Evolutionary conservation across 441 rosid genomes (phyloP).

Genomic region (Jatropha multifida): DNA sequence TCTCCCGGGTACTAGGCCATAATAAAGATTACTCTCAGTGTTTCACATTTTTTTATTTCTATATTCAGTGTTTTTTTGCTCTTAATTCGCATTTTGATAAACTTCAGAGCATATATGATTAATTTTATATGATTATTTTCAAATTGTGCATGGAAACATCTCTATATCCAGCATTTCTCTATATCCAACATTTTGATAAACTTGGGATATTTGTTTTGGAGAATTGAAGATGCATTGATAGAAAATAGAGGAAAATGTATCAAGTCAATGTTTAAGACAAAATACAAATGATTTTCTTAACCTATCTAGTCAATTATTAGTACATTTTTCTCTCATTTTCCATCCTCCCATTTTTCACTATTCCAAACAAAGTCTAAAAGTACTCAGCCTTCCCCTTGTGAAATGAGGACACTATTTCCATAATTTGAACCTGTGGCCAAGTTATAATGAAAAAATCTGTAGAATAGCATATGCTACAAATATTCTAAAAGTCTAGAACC

Average conservation of each 20-base stretch:
- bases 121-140: background rate
- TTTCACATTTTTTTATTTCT: no score
- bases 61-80: background rate
- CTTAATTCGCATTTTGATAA: background rate
- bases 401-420: background rate
- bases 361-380: background rate
- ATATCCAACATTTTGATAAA: background rate
- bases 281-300: no score
- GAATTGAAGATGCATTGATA: no score
- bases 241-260: no score
- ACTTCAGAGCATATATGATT: background rate
- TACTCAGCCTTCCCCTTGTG: background rate
- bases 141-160: background rate
- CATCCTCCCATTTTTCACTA: background rate
- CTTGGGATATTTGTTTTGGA: background rate
- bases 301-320: no score
- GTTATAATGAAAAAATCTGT: background rate
- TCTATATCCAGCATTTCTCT: background rate
- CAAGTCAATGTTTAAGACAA: background rate
- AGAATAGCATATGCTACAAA: no score
- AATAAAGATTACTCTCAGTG: no score
- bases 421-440: background rate
- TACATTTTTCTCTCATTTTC: background rate
- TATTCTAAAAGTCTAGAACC: background rate
- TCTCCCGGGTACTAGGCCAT: no score